A percentile compares a stretch with the other conserved stretches of the same genome.
These are phyloP conservation scores for Fistulinella prunicolor DNA, from an alignment of 768 basidiomycete genomes.

Conservation along the genomic window DNA sequence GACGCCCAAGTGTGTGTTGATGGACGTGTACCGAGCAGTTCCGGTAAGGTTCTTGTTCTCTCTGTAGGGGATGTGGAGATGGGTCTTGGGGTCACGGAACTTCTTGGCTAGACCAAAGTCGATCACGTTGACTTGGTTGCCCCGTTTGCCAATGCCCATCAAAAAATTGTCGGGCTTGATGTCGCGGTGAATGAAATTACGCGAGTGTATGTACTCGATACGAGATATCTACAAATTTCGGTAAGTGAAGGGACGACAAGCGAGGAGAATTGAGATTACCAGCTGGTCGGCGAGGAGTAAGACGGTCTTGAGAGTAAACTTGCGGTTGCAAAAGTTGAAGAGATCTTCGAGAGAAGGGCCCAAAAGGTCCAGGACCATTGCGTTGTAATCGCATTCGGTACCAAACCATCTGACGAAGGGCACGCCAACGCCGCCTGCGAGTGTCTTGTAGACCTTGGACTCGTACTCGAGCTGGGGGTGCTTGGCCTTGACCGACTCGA, in stretches of 20 bases:
- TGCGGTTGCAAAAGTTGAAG: constrained; percentile 96
- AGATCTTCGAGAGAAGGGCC: constrained; percentile 89
- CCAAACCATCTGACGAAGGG: constrained; percentile 97
- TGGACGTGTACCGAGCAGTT: constrained; percentile 97
- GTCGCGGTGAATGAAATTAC: constrained; percentile 96
- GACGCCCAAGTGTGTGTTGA: constrained; percentile 98
- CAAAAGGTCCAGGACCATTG: constrained; percentile 97
- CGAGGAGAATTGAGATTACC: constrained; percentile 36
- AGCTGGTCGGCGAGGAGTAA: constrained; percentile 95
- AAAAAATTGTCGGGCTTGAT: constrained; percentile 99
- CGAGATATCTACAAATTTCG: constrained; percentile 94
- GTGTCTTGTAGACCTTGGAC: constrained; percentile 93
- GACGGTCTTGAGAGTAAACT: constrained; percentile 96
- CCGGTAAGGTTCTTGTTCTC: constrained; percentile 99
- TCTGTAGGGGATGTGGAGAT: constrained; percentile 98
- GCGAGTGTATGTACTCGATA: constrained; percentile 98
- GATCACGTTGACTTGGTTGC: constrained; percentile 99
- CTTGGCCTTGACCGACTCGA: constrained; percentile 99
- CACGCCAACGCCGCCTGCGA: constrained; percentile 97
- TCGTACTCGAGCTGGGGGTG: constrained; percentile 99
- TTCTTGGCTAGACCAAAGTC: constrained; percentile 99
- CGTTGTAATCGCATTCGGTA: constrained; percentile 98
- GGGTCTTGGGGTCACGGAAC: constrained; percentile 99
- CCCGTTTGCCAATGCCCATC: constrained; percentile 99
- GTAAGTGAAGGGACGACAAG: constrained; percentile 42